Conservation (phyloP, 1,284 basidiomycete species). For the Cystobasidiaceae sp. region DNA sequence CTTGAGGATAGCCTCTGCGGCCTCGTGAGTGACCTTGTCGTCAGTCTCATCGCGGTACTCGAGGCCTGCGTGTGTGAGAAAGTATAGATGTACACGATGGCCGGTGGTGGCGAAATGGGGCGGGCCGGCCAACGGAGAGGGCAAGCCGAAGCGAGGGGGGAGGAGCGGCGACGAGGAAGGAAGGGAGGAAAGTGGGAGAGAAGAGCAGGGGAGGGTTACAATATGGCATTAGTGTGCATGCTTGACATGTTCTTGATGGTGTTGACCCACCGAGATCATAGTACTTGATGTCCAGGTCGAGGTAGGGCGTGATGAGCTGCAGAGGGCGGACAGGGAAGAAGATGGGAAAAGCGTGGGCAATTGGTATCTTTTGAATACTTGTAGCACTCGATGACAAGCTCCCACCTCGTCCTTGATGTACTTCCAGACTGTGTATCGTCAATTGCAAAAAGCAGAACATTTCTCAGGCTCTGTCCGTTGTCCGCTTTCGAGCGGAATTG, state of each 20-base stretch:
- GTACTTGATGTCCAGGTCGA: slow-evolving; percentile 96
- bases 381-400: too few relatives aligned
- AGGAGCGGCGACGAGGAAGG: neutral
- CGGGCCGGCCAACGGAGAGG: too few relatives aligned
- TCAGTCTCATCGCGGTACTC: slow-evolving; percentile 60
- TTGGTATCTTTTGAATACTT: neutral
- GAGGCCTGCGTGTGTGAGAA: slow-evolving; percentile 1
- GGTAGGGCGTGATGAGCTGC: slow-evolving; percentile 88
- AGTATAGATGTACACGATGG: neutral
- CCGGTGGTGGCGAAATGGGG: neutral
- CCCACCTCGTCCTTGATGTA: slow-evolving; percentile 89
- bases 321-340: neutral
- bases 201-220: neutral
- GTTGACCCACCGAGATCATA: slow-evolving; percentile 74
- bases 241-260: neutral
- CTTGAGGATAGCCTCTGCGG: slow-evolving; percentile 62
- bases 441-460: neutral
- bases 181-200: neutral
- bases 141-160: neutral
- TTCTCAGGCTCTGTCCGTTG: neutral
- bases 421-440: slow-evolving; percentile 66
- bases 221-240: too few relatives aligned
- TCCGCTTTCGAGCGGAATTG: too few relatives aligned
- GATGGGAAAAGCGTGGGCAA: neutral
- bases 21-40: slow-evolving; percentile 87